phyloP scores from a whole-genome alignment of 345 rosid species.

The Lagerstroemia speciosa region DNA sequence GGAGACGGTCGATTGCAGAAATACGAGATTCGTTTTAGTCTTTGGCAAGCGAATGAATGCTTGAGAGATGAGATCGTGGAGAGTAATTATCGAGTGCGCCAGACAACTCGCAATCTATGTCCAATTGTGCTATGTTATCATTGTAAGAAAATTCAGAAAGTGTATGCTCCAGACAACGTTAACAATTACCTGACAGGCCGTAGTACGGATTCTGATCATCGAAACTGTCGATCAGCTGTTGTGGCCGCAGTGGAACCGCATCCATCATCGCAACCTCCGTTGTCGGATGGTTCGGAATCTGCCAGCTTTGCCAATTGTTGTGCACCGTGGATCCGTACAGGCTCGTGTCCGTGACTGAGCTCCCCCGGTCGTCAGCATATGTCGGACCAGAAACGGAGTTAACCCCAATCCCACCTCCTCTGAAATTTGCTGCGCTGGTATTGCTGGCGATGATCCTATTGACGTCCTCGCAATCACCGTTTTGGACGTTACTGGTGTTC shows the following conservation, averaged over 20 bases:
- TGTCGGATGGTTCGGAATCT: conserved; percentile 16
- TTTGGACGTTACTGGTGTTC: background rate
- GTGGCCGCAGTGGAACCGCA: conserved; percentile 16
- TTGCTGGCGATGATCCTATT: background rate
- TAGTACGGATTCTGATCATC: conserved; percentile 15
- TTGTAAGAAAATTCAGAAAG: no score
- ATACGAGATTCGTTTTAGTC: no score
- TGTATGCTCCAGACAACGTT: no score
- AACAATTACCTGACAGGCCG: conserved; percentile 18
- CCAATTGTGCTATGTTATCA: no score
- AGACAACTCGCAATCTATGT: no score
- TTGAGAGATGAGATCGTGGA: no score
- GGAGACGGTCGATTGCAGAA: no score
- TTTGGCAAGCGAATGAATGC: no score
- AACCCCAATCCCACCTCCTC: background rate
- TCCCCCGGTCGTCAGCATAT: conserved; percentile 1
- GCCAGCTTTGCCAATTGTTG: conserved; percentile 12
- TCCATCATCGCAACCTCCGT: conserved; percentile 5
- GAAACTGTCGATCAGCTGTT: conserved; percentile 10
- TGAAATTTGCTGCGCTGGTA: background rate
- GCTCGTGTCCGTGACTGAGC: conserved; percentile 14
- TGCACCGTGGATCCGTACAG: conserved; percentile 15
- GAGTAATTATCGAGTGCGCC: no score
- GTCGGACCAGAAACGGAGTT: background rate
- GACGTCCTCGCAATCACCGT: no score